These are phyloP conservation scores for Pestalotiopsis sp. DNA, from an alignment of 2,329 filamentous ascomycete species.

Conservation along the genomic window DNA sequence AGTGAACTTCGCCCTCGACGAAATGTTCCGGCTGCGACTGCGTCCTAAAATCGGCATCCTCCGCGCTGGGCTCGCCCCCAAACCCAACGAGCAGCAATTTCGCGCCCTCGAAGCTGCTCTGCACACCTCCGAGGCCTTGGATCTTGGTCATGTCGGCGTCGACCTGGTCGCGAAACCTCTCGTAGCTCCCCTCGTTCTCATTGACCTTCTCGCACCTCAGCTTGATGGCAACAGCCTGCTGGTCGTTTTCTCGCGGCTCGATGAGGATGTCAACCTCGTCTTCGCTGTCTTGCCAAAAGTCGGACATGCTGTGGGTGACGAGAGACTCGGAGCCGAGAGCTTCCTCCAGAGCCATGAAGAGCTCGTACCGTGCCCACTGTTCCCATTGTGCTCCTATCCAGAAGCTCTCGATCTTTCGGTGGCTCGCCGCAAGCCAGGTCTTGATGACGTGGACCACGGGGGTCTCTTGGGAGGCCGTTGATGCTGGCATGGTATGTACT, in stretches of 20 bases:
- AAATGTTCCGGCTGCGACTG: not conserved
- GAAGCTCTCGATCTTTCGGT: conserved; percentile 2
- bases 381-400: conserved; percentile 7
- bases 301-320: not conserved
- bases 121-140: not conserved
- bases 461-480: not conserved
- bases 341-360: conserved; percentile 3
- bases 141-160: conserved; percentile 4
- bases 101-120: not conserved
- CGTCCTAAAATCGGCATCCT: not conserved
- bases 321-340: not conserved
- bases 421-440: not conserved
- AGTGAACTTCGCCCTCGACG: not conserved
- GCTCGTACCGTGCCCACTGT: conserved; percentile 3
- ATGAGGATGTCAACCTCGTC: conserved; percentile 2
- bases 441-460: not conserved
- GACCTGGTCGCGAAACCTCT: conserved; percentile 8
- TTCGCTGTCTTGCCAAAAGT: not conserved
- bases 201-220: conserved; percentile 2
- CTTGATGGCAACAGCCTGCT: not conserved
- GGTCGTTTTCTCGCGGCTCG: not conserved
- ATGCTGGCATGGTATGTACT: not conserved
- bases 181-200: conserved; percentile 5
- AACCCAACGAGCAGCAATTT: not conserved
- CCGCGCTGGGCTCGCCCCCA: not conserved